Conservation (phyloP, 2,329 filamentous ascomycete genomes). For the Rutstroemia sp. region DNA sequence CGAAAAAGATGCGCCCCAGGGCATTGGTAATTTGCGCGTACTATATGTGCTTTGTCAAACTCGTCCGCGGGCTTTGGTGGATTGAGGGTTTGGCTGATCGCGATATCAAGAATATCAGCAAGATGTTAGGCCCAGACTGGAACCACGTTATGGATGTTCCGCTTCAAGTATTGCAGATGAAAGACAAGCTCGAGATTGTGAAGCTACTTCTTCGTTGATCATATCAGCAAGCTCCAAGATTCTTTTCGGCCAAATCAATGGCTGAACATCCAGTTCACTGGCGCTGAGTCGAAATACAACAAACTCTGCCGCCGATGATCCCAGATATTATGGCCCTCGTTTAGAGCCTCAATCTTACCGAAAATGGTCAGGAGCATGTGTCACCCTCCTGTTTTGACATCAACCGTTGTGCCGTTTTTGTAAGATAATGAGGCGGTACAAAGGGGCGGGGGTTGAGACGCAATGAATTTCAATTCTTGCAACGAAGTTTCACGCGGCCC, state of each 20-base stretch:
- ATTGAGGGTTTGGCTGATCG: constrained; percentile 15
- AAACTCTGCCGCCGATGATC: no score
- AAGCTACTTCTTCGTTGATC: constrained; percentile 16
- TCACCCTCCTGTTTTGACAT: no score
- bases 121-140: constrained; percentile 11
- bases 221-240: neutral
- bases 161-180: constrained; percentile 4
- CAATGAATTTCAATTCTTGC: no score
- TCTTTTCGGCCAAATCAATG: neutral
- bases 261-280: neutral
- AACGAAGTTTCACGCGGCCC: no score
- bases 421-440: no score
- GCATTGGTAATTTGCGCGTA: constrained; percentile 18
- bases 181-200: constrained; percentile 17
- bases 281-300: neutral
- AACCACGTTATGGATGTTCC: constrained; percentile 11
- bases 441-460: no score
- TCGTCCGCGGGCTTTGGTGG: constrained; percentile 18
- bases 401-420: no score
- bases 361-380: no score
- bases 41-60: constrained; percentile 18
- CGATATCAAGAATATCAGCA: constrained; percentile 12
- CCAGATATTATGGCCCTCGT: no score
- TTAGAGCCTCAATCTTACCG: no score
- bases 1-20: constrained; percentile 13